phyloP scores from a whole-genome alignment of 1,139 yeast genomes.

The Scheffersomyces cryptocercus region DNA sequence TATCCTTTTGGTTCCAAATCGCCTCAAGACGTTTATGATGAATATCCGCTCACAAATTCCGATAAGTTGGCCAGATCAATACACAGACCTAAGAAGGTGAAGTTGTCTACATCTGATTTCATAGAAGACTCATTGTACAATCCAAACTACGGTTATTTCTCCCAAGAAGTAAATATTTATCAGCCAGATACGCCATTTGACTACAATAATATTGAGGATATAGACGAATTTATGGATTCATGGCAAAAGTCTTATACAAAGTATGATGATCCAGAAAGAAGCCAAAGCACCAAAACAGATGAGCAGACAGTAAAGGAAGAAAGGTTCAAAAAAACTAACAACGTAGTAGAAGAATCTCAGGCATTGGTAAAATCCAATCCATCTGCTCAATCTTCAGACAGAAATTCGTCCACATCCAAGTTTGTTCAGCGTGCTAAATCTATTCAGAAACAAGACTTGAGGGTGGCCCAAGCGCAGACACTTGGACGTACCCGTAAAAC shows the following conservation, averaged over 20 bases:
- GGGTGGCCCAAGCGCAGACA: background rate
- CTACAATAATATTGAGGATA: slow-evolving; percentile 57
- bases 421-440: slow-evolving; percentile 37
- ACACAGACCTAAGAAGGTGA: slow-evolving; percentile 59
- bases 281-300: slow-evolving; percentile 8
- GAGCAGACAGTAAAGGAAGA: background rate
- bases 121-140: slow-evolving; percentile 85
- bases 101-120: slow-evolving; percentile 75
- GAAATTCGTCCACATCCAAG: slow-evolving; percentile 8
- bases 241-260: slow-evolving; percentile 71
- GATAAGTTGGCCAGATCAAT: slow-evolving; percentile 46
- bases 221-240: slow-evolving; percentile 66
- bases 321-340: too few species aligned
- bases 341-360: too few species aligned
- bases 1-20: slow-evolving; percentile 42
- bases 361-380: too few species aligned
- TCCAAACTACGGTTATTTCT: slow-evolving; percentile 79
- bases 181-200: slow-evolving; percentile 63
- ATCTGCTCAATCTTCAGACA: too few species aligned
- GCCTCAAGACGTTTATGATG: slow-evolving; percentile 44
- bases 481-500: slow-evolving; percentile 25
- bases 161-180: slow-evolving; percentile 76
- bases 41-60: slow-evolving; percentile 43
- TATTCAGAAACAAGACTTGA: slow-evolving; percentile 29
- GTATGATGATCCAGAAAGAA: slow-evolving; percentile 40